These are phyloP conservation scores for Amaranthus tricolor DNA, from an alignment of 179 eudicot species.

Conservation along the genomic window DNA sequence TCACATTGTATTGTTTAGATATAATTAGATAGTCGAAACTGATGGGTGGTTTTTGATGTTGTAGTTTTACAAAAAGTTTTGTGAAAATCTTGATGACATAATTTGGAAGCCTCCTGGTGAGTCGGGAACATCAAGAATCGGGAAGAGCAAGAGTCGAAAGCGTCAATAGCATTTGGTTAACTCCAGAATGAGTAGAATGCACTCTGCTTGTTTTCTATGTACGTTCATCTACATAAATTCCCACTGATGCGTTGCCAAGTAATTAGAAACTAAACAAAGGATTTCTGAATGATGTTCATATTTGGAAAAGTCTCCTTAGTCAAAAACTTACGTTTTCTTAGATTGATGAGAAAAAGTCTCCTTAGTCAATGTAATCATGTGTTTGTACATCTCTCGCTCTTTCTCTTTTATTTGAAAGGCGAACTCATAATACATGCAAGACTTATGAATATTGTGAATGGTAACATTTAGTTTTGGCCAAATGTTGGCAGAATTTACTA, in stretches of 20 bases:
- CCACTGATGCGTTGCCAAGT: neutral
- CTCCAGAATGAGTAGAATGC: slow-evolving; percentile 1
- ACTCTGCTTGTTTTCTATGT: neutral
- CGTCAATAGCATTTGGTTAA: slow-evolving; percentile 25
- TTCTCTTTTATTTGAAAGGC: neutral
- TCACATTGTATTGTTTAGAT: too few relatives aligned
- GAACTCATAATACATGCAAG: neutral
- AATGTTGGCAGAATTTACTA: too few relatives aligned
- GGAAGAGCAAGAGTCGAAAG: slow-evolving; percentile 57
- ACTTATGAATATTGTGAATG: neutral
- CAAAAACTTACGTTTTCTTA: neutral
- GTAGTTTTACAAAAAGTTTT: slow-evolving; percentile 85
- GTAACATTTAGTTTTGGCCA: too few relatives aligned
- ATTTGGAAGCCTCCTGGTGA: slow-evolving; percentile 86
- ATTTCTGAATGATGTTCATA: neutral
- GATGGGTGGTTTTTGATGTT: slow-evolving; percentile 17
- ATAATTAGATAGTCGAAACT: neutral
- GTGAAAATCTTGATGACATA: slow-evolving; percentile 85
- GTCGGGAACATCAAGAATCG: slow-evolving; percentile 44
- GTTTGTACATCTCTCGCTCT: neutral
- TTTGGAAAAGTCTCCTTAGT: slow-evolving; percentile 10
- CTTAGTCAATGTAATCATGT: neutral
- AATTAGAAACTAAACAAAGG: neutral
- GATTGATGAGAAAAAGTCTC: neutral
- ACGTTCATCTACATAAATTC: neutral